These are phyloP conservation scores for Xylaria sp. DNA, from an alignment of 2,329 filamentous ascomycete species.

Conservation along the genomic window DNA sequence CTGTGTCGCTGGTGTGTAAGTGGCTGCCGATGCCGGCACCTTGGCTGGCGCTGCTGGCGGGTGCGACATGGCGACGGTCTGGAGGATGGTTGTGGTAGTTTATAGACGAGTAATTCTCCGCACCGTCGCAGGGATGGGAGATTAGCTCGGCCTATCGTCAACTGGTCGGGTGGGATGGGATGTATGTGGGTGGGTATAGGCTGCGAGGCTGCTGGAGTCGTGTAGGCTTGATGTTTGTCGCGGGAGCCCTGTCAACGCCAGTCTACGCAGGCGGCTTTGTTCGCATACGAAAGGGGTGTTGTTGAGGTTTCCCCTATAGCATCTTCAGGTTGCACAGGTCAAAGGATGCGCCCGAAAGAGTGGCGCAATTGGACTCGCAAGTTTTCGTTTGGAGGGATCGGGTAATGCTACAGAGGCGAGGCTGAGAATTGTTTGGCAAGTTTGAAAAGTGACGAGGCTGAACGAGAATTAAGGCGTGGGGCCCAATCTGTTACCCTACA, in stretches of 20 bases:
- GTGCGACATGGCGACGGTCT: conserved; percentile 52
- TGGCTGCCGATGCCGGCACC: conserved; percentile 67
- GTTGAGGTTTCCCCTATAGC: neutral
- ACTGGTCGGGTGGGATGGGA: neutral
- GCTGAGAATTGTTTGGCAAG: conserved; percentile 36
- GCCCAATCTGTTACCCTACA: conserved; percentile 6
- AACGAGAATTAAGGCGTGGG: conserved; percentile 22
- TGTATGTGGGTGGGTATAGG: neutral
- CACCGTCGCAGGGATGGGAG: neutral
- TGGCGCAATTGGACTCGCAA: conserved; percentile 17
- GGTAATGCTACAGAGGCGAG: conserved; percentile 28
- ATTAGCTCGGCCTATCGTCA: neutral
- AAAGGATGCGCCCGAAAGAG: conserved; percentile 1
- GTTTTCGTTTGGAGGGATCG: conserved; percentile 12
- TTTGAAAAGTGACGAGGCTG: conserved; percentile 37
- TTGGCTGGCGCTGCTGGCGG: conserved; percentile 67
- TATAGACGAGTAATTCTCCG: neutral
- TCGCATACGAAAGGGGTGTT: neutral
- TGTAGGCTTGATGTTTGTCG: neutral
- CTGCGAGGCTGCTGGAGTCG: conserved; percentile 2
- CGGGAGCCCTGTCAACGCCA: neutral
- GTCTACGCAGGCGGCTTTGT: conserved; percentile 8
- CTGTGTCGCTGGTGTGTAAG: conserved; percentile 68
- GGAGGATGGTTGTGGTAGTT: neutral
- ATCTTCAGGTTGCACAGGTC: neutral